Base-by-base conservation (phyloP, 192 early-diverging fungal genomes). In the Linnemannia hyalina region DNA sequence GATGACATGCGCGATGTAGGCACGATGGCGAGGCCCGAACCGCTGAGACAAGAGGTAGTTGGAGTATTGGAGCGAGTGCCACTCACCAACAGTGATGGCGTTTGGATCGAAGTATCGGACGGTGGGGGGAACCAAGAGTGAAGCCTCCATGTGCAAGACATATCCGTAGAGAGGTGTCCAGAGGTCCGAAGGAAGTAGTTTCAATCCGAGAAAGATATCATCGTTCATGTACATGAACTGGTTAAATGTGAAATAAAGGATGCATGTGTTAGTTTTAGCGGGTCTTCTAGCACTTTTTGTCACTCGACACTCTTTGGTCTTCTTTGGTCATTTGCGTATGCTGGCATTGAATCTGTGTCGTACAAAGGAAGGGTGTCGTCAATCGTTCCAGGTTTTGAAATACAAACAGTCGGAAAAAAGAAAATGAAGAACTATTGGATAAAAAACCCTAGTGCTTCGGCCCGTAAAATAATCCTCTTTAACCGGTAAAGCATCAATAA, bases 221-320 rank as follows among this genome's bases (percentile, higher is more conserved):
- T 90, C 89, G 41, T 90, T 90, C 82, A 90, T 42, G 69, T 90
- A 90, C 35, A 90, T 63, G 52, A 90, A 79, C 83, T 88, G 26
- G 5, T 15, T 42, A 11, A 4, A 44, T 2, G 23, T 29, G 5
- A 49, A 41, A 69, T 1, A 36, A 29, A 40, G 69, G 22, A 6
- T n/a, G 36, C 38, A 44, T 44, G 26, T 32, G 22, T 44, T 2
- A 49, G 35, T 6, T 11, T 55, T 47, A 75, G 4, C 13, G 46
- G 41, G 23, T 32, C 29, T 65, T 29, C 60, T 32, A 9, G 11
- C 9, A 46, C 47, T 49, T 3, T 49, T 18, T 15, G 16, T 18
- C 47, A 18, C 47, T 49, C 16, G 47, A 18, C 18, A 18, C 47
- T 13, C 26, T 32, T 65, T 4, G 11, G 44, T 15, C 10, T 49